phyloP scores from a whole-genome alignment of 192 early-diverging fungal genomes.

The Coemansia sp. region DNA sequence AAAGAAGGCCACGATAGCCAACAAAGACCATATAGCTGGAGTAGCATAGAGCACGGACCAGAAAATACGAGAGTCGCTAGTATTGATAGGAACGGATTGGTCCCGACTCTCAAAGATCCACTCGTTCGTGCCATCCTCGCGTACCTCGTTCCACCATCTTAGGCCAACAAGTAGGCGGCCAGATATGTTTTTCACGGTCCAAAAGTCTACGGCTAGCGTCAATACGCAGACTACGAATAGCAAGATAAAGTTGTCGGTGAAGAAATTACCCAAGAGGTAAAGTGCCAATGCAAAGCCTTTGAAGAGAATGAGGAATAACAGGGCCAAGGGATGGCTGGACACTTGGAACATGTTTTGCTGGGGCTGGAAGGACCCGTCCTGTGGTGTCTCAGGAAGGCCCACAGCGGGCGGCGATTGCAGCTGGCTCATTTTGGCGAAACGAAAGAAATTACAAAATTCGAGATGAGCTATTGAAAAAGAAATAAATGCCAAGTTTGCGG shows the following conservation, averaged over 20 bases:
- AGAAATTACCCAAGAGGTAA: slow-evolving; percentile 84
- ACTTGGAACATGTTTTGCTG: slow-evolving; percentile 53
- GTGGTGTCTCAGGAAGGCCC: slow-evolving; percentile 1
- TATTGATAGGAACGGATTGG: slow-evolving; percentile 67
- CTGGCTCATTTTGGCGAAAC: slow-evolving; percentile 3
- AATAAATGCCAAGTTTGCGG: neutral
- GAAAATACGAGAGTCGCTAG: slow-evolving; percentile 89
- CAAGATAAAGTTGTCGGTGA: slow-evolving; percentile 84
- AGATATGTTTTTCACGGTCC: slow-evolving; percentile 99
- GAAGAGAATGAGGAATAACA: slow-evolving; percentile 91
- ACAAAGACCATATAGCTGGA: slow-evolving; percentile 75
- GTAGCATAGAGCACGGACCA: slow-evolving; percentile 90
- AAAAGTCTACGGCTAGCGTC: slow-evolving; percentile 95
- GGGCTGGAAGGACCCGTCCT: slow-evolving; percentile 12
- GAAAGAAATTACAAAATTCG: neutral
- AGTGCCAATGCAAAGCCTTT: slow-evolving; percentile 76
- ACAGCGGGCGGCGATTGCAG: neutral
- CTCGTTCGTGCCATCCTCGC: slow-evolving; percentile 90
- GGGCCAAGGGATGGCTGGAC: slow-evolving; percentile 79
- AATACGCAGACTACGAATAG: slow-evolving; percentile 91
- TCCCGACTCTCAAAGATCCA: slow-evolving; percentile 97
- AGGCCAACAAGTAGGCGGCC: slow-evolving; percentile 95
- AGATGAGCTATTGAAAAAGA: neutral
- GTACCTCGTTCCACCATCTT: slow-evolving; percentile 99
- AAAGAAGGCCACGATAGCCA: slow-evolving; percentile 74